Percentiles rank a stretch among this genome's conserved stretches.
These are phyloP conservation scores for Pachysandra terminalis DNA, from an alignment of 164 flowering plant species.

Conservation along the genomic window DNA sequence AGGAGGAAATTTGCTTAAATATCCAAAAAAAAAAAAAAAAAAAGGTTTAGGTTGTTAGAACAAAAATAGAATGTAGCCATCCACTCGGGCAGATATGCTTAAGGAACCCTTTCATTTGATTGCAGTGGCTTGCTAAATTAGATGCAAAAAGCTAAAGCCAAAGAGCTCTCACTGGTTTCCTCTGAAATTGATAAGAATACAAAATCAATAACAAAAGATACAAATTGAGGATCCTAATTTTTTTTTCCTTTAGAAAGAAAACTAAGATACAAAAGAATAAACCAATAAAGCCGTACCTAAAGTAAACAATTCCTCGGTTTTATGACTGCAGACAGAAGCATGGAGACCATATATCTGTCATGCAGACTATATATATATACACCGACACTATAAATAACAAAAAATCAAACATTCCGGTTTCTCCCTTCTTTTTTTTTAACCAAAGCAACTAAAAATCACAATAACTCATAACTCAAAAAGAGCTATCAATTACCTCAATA, in stretches of 20 bases:
- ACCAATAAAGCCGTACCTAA: constrained; percentile 10
- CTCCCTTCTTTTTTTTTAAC: constrained; percentile 10
- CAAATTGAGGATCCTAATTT: too few relatives aligned
- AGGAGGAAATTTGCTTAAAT: too few relatives aligned
- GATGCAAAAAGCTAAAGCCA: not conserved
- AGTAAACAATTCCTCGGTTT: not conserved
- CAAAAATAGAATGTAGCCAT: too few relatives aligned
- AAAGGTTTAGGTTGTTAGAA: too few relatives aligned
- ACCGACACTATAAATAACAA: constrained; percentile 20
- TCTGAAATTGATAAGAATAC: not conserved
- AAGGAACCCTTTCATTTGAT: too few relatives aligned
- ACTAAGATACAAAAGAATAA: constrained; percentile 43
- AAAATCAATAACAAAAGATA: too few relatives aligned
- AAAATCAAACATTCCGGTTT: not conserved
- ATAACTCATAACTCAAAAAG: too few relatives aligned
- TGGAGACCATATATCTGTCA: constrained; percentile 20
- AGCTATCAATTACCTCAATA: constrained; percentile 8
- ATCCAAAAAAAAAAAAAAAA: too few relatives aligned
- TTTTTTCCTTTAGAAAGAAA: constrained; percentile 6
- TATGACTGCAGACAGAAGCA: constrained; percentile 16
- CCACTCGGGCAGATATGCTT: too few relatives aligned
- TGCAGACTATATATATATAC: constrained; percentile 34
- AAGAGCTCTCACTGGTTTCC: not conserved
- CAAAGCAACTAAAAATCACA: too few relatives aligned
- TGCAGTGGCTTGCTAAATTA: not conserved